Base-by-base conservation (phyloP, 2,329 filamentous ascomycete genomes). In the Tolypocladium endophyticum region DNA sequence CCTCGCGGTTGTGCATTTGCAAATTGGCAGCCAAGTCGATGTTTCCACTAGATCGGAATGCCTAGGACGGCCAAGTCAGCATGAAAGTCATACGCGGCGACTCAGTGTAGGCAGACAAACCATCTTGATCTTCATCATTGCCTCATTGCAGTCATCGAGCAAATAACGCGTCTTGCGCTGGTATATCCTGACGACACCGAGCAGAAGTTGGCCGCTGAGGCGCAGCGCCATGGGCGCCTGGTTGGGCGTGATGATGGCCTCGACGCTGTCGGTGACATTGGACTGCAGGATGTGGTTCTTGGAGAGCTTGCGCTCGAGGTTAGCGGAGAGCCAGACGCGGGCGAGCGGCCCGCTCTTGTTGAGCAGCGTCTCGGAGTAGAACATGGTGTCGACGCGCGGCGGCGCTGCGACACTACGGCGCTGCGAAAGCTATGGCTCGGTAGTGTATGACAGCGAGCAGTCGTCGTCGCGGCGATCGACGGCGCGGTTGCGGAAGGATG, bases 71-170 rank as follows among this genome's bases (percentile, higher is more conserved):
- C 60, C 11, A 23, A 23, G 77, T 73, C 79, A 64, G 58, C 62
- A 65, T 6, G 23, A 6, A 11, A n/a, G 4, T 16, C n/a, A 35
- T 18, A 16, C 7, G 47, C 9, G 16, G 39, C 5, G 18, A 35
- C 41, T 11, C 7, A 12, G 35, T 4, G 28, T 25, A 7, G 38
- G 20, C 7, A 38, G 55, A 66, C 81, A 47, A 77, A 97, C 93
- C 92, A 97, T 95, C 73, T 97, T 97, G 69, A 99, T 97, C 78
- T 97, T 97, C 81, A 96, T 87, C 65, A 99, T 80, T 45, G 93
- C 93, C 76, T 99, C 94, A 69, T 96, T 97, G 77, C 94, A 99
- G 72, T 99, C 94, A 70, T 99, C 94, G 55, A 97, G 80, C 57
- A 99, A 79, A 74, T 99, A 99, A 69, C 92, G 89, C 70, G 94